Percentiles rank a stretch among this genome's conserved stretches.
phyloP scores from a whole-genome alignment of 805 yeast species.

The Dipodascus geniculatus region DNA sequence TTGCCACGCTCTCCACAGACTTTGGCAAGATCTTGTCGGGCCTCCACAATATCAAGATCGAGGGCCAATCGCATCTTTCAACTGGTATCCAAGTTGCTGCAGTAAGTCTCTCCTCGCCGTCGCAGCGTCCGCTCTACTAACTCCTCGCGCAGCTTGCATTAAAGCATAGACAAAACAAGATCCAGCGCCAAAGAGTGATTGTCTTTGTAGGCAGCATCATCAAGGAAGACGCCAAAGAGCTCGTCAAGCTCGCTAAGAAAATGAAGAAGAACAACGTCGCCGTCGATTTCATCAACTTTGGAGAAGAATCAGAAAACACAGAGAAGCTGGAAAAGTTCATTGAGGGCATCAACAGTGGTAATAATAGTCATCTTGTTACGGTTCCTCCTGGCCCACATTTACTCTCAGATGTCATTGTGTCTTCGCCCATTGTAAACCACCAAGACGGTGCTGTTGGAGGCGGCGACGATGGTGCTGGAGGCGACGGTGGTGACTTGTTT shows the following conservation, averaged over 20 bases:
- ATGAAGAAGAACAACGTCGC: constrained; percentile 90
- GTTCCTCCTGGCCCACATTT: constrained; percentile 82
- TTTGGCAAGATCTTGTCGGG: constrained; percentile 79
- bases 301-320: constrained; percentile 73
- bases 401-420: constrained; percentile 67
- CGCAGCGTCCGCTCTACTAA: too few relatives aligned
- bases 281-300: constrained; percentile 82
- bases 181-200: constrained; percentile 81
- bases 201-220: constrained; percentile 87
- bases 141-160: constrained; percentile 44
- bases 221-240: constrained; percentile 50
- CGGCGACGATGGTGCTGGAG: constrained; percentile 26
- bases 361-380: constrained; percentile 59
- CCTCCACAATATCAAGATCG: constrained; percentile 60
- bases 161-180: constrained; percentile 91
- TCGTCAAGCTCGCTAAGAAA: constrained; percentile 77
- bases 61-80: constrained; percentile 56
- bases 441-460: constrained; percentile 34
- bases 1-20: constrained; percentile 78
- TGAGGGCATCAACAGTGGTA: constrained; percentile 55
- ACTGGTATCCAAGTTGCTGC: constrained; percentile 90
- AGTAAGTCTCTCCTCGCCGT: constrained; percentile 15
- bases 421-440: constrained; percentile 62
- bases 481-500: constrained; percentile 22
- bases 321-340: constrained; percentile 70